These are phyloP conservation scores for Cystofilobasidium macerans DNA, from an alignment of 768 basidiomycete species.

Conservation along the genomic window DNA sequence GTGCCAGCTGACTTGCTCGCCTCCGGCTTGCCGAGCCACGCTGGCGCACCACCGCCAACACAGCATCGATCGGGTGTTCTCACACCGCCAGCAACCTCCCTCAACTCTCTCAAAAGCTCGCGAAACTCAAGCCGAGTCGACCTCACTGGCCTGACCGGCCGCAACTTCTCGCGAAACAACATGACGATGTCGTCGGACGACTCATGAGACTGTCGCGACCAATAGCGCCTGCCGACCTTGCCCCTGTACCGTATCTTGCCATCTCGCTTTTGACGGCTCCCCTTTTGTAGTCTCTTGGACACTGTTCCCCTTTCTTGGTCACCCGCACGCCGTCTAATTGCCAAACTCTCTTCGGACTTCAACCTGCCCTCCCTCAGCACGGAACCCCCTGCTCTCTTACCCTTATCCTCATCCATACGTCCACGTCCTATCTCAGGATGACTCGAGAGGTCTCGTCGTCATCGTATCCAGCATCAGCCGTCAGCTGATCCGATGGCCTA, in stretches of 20 bases:
- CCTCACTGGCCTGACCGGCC: slow-evolving; percentile 12
- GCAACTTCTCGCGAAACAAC: slow-evolving; percentile 5
- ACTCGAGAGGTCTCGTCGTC: too few species aligned
- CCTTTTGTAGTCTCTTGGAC: too few species aligned
- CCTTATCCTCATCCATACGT: too few species aligned
- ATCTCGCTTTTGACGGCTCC: background rate
- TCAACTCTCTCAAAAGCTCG: background rate
- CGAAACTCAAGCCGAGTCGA: slow-evolving; percentile 11
- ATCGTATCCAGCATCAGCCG: too few species aligned
- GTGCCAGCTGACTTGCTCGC: slow-evolving; percentile 9
- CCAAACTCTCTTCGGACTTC: too few species aligned
- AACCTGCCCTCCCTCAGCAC: too few species aligned
- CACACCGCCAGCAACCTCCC: background rate
- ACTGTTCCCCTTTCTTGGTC: background rate
- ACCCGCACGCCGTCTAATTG: too few species aligned
- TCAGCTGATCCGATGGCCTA: too few species aligned
- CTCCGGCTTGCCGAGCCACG: background rate
- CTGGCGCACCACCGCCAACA: background rate
- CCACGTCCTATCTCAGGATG: too few species aligned
- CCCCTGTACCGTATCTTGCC: too few species aligned
- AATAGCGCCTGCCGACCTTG: too few species aligned
- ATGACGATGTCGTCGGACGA: background rate
- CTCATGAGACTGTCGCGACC: background rate
- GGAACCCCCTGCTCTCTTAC: too few species aligned
- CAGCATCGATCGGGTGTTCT: slow-evolving; percentile 1